Base-by-base conservation (phyloP, 2,329 filamentous ascomycete species). In the Alternaria dauci region DNA sequence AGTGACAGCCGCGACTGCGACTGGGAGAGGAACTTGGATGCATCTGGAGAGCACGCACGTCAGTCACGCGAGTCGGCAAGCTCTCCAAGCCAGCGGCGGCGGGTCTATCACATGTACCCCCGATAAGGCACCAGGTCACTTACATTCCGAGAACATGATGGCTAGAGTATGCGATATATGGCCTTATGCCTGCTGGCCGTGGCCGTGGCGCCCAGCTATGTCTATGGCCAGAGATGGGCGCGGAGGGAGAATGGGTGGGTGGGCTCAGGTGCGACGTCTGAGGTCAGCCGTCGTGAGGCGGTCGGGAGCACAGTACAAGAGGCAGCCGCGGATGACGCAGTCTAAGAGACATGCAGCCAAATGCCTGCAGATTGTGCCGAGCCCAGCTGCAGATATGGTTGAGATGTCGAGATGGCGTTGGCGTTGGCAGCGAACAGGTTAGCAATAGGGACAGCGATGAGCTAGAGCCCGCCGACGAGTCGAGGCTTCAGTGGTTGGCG, bases 21-120 rank as follows among this genome's bases (percentile, higher is more conserved):
- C 87, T 98, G 95, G 69, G 94, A 97, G 86, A 99, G 88, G 79
- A 99, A 99, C 71, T 90, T 91, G 69, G 94, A 98, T 74, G 95
- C 95, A 89, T 98, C 95, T 97, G 75, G 55, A 66, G 64, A 64
- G 65, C 68, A 67, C 59, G 68, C 62, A 70, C 60, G 78, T 82
- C 67, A 80, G 77, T 81, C 80, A 82, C 79, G 77, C 79, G 79
- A 77, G 74, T 69, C 58, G 23, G 42, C 41, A 59, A 54, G 63
- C 46, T 51, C 50, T 56, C 52, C 71, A 61, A 73, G 76, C 74
- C 71, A 72, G 59, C 63, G 66, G 67, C 67, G 67, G 54, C 58
- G 63, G 63, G 57, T 58, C 62, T 53, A 65, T 76, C 73, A 75
- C 74, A 75, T 73, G 76, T 63, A 58, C 70, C 20, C 20, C 55